Evolutionary conservation across 805 yeast species (phyloP).

Genomic region (Starmerella kuoi): DNA sequence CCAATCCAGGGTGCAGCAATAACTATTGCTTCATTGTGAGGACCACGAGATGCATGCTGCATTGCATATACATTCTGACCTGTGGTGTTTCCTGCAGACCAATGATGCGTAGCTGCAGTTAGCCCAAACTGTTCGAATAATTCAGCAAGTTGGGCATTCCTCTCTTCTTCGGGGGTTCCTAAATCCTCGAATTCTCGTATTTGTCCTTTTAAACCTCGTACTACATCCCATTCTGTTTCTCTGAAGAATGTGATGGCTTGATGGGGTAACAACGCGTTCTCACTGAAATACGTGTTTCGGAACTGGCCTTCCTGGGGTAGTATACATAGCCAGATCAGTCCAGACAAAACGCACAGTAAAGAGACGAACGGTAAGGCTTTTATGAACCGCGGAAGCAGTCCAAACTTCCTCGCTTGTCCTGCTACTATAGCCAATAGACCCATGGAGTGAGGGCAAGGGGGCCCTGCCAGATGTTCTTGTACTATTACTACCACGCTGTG

Average conservation of each 20-base stretch:
- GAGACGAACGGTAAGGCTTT: conserved; percentile 26
- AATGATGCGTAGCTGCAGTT: conserved; percentile 41
- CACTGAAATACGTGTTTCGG: conserved; percentile 76
- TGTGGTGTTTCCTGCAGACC: conserved; percentile 21
- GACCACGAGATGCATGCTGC: conserved; percentile 87
- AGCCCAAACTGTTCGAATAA: conserved; percentile 69
- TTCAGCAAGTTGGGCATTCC: conserved; percentile 31
- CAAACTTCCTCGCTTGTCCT: conserved; percentile 24
- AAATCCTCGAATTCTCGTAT: conserved; percentile 30
- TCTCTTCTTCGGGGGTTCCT: conserved; percentile 21
- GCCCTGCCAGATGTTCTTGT: not conserved
- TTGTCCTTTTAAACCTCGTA: conserved; percentile 71
- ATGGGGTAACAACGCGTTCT: conserved; percentile 93
- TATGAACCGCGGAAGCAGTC: conserved; percentile 23
- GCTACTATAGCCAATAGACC: conserved; percentile 29
- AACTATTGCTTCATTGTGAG: conserved; percentile 90
- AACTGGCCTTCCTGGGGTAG: conserved; percentile 75
- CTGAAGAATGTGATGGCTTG: conserved; percentile 87
- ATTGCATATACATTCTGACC: conserved; percentile 46
- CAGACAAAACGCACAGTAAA: conserved; percentile 27
- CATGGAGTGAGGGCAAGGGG: conserved; percentile 20
- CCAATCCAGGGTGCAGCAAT: conserved; percentile 80
- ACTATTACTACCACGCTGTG: no score
- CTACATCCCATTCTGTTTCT: conserved; percentile 86
- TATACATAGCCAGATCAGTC: conserved; percentile 43